Evolutionary conservation across 2,329 filamentous ascomycete genomes (phyloP), one percentile per base, ranked within the genome.

Genomic region (Fusarium tricinctum): DNA sequence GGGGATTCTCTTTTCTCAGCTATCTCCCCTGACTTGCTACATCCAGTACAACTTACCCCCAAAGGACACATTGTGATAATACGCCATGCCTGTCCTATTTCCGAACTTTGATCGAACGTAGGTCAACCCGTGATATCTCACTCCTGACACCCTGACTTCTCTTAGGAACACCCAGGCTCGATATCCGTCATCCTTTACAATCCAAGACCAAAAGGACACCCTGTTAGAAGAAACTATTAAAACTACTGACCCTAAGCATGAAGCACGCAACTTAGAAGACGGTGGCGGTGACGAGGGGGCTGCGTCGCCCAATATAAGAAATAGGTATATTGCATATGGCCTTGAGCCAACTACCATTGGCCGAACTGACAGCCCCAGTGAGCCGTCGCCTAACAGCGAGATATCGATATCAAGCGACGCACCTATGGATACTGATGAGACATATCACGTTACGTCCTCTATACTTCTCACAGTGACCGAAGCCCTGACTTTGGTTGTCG

Each of bases 1-100:
- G 5, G 3, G 13, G 8, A 1, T 1, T 6, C 12, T 23, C 32
- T 26, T 26, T 5, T n/a, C 5, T 0, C 3, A 20, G 17, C 10
- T 3, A 5, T 19, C 10, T 8, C 12, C 9, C 2, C 15, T 19
- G 20, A 26, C 22, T 5, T 3, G 5, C 19, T 22, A 17, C 8
- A n/a, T 17, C 8, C 1, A 12, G 17, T 8, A 14, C 9, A 17
- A 17, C 13, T 15, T 3, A 3, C 3, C 33, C 14, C 3, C 5
- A 8, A 33, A 2, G 4, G 23, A 13, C 13, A 15, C 2, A 19
- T 23, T 13, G 19, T 10, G 6, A 33, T 4, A 23, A 15, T 10
- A 15, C 15, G 26, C 3, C 2, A 63, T 63, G 39, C 32, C 39
- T 26, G 2, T 46, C 8, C 20, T 8, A 1, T 44, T 44, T n/a